These are phyloP conservation scores for Chlorella variabilis DNA, from an alignment of 163 green algal species.

Conservation along the genomic window DNA sequence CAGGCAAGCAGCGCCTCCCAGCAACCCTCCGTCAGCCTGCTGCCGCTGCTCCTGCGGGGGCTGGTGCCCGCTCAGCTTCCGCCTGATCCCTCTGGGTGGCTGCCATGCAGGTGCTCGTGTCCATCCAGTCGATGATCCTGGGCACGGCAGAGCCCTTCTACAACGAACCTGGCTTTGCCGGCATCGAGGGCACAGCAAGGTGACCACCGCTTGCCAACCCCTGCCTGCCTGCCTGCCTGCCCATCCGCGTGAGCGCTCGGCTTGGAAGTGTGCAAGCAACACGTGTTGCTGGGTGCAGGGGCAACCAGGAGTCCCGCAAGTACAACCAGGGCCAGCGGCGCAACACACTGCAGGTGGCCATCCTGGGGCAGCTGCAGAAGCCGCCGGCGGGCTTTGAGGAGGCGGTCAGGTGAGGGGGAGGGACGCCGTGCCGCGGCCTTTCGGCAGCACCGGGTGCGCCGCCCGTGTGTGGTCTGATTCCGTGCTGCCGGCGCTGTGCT, in stretches of 20 bases:
- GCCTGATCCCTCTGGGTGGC: not conserved
- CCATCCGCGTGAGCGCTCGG: not conserved
- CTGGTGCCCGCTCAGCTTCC: not conserved
- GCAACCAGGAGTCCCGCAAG: not conserved
- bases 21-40: not conserved
- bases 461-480: not conserved
- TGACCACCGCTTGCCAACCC: not conserved
- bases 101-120: not conserved
- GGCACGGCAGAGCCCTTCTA: conserved; percentile 81
- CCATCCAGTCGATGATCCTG: conserved; percentile 81
- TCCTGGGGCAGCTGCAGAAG: conserved; percentile 53
- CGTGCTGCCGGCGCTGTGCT: not conserved
- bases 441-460: no score
- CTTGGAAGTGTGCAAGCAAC: not conserved
- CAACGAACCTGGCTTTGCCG: conserved; percentile 83
- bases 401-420: conserved; percentile 37
- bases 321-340: conserved; percentile 46
- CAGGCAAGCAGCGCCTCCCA: conserved; percentile 32
- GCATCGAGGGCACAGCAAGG: conserved; percentile 10
- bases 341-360: conserved; percentile 59
- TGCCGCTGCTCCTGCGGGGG: not conserved
- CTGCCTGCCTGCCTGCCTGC: conserved; percentile 3
- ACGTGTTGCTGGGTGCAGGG: not conserved
- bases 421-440: no score
- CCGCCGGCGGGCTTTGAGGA: conserved; percentile 42